These are phyloP conservation scores for Hemisphaericaspora xylanilytica DNA, from an alignment of 1,139 yeast species.

Conservation along the genomic window DNA sequence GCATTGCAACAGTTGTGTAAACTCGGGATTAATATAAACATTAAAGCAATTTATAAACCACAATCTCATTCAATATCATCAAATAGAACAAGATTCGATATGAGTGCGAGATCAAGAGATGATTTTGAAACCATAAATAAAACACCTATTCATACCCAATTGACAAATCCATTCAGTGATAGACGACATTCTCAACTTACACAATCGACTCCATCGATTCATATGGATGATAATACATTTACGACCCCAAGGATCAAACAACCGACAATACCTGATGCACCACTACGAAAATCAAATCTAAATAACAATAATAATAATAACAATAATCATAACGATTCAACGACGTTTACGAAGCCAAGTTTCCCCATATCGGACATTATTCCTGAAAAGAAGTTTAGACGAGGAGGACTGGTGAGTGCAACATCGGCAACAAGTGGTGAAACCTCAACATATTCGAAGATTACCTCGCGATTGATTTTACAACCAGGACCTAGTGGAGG, in stretches of 20 bases:
- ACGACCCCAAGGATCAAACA: conserved; percentile 50
- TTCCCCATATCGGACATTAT: conserved; percentile 17
- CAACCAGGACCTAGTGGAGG: neutral
- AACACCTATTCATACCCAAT: conserved; percentile 4
- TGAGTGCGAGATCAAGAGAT: conserved; percentile 4
- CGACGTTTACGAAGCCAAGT: conserved; percentile 33
- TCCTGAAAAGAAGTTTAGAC: conserved; percentile 14
- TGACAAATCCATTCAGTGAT: conserved; percentile 28
- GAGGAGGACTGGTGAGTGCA: conserved; percentile 12
- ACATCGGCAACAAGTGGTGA: conserved; percentile 22
- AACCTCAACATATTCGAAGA: conserved; percentile 38
- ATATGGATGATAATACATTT: conserved; percentile 27
- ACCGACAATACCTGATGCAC: conserved; percentile 50
- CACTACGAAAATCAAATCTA: conserved; percentile 43
- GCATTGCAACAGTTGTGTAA: conserved; percentile 76
- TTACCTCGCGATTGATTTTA: conserved; percentile 47
- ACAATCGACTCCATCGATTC: conserved; percentile 13
- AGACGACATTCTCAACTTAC: conserved; percentile 3
- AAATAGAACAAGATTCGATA: neutral
- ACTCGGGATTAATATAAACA: conserved; percentile 66
- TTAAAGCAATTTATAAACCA: conserved; percentile 55
- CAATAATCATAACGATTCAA: conserved; percentile 7
- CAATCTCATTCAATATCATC: conserved; percentile 10
- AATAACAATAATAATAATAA: conserved; percentile 10
- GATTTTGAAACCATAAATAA: neutral